Evolutionary conservation across 176 grass and related monocot species (phyloP).

Genomic region (Carex cristatella): DNA sequence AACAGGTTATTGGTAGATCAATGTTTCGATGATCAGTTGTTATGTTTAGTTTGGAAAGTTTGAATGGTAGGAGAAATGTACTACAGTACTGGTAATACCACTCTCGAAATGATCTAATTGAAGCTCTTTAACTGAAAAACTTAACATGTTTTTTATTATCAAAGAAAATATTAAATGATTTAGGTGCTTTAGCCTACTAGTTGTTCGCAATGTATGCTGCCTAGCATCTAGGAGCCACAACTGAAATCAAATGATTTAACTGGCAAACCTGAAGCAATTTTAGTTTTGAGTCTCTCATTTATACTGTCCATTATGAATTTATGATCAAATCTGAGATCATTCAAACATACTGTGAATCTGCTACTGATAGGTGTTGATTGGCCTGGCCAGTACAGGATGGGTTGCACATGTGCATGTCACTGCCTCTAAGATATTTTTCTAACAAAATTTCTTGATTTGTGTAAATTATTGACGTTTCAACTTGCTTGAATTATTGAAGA

Average conservation of each 20-base stretch:
- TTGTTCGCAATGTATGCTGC: not conserved
- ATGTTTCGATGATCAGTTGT: not conserved
- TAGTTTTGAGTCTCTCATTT: not conserved
- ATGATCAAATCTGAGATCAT: not conserved
- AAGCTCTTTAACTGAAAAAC: not conserved
- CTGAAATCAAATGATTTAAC: not conserved
- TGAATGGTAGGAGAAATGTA: not conserved
- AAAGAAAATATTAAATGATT: not conserved
- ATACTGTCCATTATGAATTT: not conserved
- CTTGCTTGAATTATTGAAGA: not conserved
- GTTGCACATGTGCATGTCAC: not conserved
- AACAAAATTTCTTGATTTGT: not conserved
- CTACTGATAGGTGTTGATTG: not conserved
- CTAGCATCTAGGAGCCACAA: not conserved
- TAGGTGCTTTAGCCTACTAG: not conserved
- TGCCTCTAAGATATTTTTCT: not conserved
- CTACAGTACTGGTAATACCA: not conserved
- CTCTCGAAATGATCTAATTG: not conserved
- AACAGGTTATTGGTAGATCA: not conserved
- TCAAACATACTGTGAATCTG: not conserved
- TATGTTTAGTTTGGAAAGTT: not conserved
- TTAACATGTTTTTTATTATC: not conserved
- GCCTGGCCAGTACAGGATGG: not conserved
- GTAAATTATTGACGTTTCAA: not conserved
- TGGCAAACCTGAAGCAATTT: not conserved